These are phyloP conservation scores for Chalaropsis thielavioides DNA, from an alignment of 2,329 filamentous ascomycete genomes.

Conservation along the genomic window DNA sequence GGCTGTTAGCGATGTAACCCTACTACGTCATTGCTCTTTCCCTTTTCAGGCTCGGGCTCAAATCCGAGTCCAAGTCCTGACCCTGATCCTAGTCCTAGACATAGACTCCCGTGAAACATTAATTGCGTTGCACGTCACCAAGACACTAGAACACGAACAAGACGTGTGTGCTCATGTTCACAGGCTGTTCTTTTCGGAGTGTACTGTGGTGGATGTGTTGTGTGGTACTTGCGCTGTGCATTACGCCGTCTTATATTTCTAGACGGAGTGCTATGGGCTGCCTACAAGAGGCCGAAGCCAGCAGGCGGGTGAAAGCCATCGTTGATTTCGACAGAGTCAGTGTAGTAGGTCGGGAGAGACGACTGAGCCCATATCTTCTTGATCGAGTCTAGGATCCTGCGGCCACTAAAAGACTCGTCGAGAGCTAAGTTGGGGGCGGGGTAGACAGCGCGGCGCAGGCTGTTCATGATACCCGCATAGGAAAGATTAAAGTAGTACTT, in stretches of 20 bases:
- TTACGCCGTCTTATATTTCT: too few relatives aligned
- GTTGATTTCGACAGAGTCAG: conserved; percentile 26
- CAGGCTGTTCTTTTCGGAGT: too few relatives aligned
- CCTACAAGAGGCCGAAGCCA: conserved; percentile 3
- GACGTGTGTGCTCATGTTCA: too few relatives aligned
- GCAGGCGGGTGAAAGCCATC: conserved; percentile 32
- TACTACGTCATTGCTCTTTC: background rate
- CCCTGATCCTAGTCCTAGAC: background rate
- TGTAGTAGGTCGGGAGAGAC: conserved; percentile 30
- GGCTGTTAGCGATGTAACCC: background rate
- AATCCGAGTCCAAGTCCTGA: background rate
- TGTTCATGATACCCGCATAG: conserved; percentile 37
- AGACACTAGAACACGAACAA: too few relatives aligned
- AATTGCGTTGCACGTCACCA: background rate
- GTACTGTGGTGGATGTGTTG: too few relatives aligned
- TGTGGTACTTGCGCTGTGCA: too few relatives aligned
- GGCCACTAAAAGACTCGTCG: conserved; percentile 24
- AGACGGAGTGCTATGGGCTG: background rate
- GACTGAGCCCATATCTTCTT: conserved; percentile 28
- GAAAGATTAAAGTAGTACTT: conserved; percentile 38
- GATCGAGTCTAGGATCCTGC: conserved; percentile 28
- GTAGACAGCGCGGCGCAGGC: conserved; percentile 25
- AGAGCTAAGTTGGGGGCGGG: conserved; percentile 29
- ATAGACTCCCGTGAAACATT: background rate
- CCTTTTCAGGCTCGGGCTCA: background rate